Percentiles rank a stretch among this genome's conserved stretches.
Evolutionary conservation across 139 green algal species (phyloP).

Genomic region (Picochlorum sp.): DNA sequence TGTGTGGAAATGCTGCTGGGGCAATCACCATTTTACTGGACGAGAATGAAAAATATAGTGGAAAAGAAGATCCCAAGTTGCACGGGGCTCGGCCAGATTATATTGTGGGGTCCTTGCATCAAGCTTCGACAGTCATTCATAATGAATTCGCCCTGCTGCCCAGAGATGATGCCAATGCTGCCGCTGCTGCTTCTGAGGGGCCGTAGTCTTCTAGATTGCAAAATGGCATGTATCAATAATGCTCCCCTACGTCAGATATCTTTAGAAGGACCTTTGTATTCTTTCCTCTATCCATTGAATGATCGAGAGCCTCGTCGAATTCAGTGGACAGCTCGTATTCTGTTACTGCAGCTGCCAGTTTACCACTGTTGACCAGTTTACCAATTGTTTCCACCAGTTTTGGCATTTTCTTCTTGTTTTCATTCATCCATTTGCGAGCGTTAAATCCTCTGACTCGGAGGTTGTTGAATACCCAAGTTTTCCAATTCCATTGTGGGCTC

Average conservation of each 20-base stretch:
- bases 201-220: too few species aligned
- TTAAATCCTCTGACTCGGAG: conserved; percentile 33
- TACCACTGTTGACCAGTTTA: conserved; percentile 60
- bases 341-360: conserved; percentile 57
- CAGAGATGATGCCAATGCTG: background rate
- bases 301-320: conserved; percentile 67
- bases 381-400: conserved; percentile 45
- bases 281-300: conserved; percentile 46
- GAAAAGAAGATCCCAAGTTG: conserved; percentile 9
- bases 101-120: conserved; percentile 27
- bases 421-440: conserved; percentile 37
- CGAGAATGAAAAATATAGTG: conserved; percentile 4
- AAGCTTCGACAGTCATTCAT: conserved; percentile 38
- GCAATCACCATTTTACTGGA: conserved; percentile 62
- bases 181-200: too few species aligned
- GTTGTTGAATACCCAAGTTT: conserved; percentile 57
- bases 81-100: conserved; percentile 40
- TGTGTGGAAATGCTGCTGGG: conserved; percentile 61
- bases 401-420: conserved; percentile 41
- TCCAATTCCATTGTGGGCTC: conserved; percentile 52
- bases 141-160: conserved; percentile 19
- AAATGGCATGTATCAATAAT: conserved; percentile 12
- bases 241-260: conserved; percentile 16
- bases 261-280: conserved; percentile 62
- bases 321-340: conserved; percentile 68